Base-by-base conservation (phyloP, 768 basidiomycete genomes). In the Wakefieldia striispora region DNA sequence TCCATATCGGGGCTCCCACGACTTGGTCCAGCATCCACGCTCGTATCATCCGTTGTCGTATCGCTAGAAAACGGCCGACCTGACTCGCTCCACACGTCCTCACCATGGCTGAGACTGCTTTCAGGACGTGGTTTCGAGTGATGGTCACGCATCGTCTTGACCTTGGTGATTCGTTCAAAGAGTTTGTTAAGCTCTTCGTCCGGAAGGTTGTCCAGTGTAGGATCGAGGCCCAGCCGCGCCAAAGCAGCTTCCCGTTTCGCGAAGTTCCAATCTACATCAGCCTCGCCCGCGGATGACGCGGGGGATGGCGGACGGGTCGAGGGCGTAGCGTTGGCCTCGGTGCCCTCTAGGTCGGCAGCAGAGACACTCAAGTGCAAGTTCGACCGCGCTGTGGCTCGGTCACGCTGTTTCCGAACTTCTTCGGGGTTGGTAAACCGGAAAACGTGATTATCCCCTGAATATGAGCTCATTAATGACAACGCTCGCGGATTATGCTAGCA, bases 391-490 rank as follows among this genome's bases (percentile, higher is more conserved):
- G 82, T 84, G 3, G 86, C 87, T 36, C 90, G 84, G 68, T 95
- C 88, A 37, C 93, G 83, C 61, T 83, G 88, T 63, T 91, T 93
- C 55, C 93, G 89, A 53, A 95, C 93, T 69, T 93, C 91, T 67
- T 94, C 91, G 1, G 93, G 93, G 61, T 95, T 89, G 63, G 91
- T 98, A 71, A 97, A 98, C 16, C 97, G 83, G 70, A 99, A 99
- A 48, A 98, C 94, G 72, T 99, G 97, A 56, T 93, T 86, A 58
- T 97, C 95, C 46, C 95, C 91, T 91, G 52, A 40, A 47, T n/a
- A 38, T 19, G 49, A 47, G 17, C 49, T 45, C 43, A 50, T 50
- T 47, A 50, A 44, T 23, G 31, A 38, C 31, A 6, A 35, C 43
- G 8, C 26, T 39, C 24, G 21, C 34, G 45, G 27, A 55, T 12